Conservation (phyloP, 2,329 filamentous ascomycete species). For the Didymella arachidicola region DNA sequence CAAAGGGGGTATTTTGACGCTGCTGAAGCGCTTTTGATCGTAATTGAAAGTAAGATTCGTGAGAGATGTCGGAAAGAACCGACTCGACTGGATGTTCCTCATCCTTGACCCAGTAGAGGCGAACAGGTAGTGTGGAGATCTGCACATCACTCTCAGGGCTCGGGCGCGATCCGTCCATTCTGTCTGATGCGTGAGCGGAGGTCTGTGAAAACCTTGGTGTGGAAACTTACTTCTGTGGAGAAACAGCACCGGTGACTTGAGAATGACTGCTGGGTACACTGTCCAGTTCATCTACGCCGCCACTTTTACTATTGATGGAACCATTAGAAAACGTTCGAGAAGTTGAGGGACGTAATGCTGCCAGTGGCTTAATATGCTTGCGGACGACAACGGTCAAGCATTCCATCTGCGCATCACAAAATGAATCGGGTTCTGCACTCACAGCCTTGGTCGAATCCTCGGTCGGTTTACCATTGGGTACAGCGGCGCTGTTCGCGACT, state of each 20-base stretch:
- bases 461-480: conserved; percentile 37
- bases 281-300: conserved; percentile 58
- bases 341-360: conserved; percentile 41
- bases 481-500: conserved; percentile 31
- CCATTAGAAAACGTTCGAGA: conserved; percentile 63
- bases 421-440: conserved; percentile 54
- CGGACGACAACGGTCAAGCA: conserved; percentile 62
- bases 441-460: conserved; percentile 44
- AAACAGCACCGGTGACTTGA: conserved; percentile 48
- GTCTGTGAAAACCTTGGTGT: neutral
- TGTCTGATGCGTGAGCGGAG: conserved; percentile 22
- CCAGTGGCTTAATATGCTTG: conserved; percentile 47
- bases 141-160: conserved; percentile 30
- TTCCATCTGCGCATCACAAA: conserved; percentile 62
- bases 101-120: conserved; percentile 61
- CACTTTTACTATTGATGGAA: conserved; percentile 61
- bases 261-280: conserved; percentile 50
- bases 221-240: conserved; percentile 41
- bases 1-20: conserved; percentile 55
- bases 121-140: conserved; percentile 33
- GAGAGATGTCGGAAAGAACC: conserved; percentile 54
- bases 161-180: conserved; percentile 27
- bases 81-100: conserved; percentile 54
- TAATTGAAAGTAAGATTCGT: conserved; percentile 59
- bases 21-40: conserved; percentile 60